phyloP scores from a whole-genome alignment of 2,329 filamentous ascomycete species.

The Sphaerulina musiva region DNA sequence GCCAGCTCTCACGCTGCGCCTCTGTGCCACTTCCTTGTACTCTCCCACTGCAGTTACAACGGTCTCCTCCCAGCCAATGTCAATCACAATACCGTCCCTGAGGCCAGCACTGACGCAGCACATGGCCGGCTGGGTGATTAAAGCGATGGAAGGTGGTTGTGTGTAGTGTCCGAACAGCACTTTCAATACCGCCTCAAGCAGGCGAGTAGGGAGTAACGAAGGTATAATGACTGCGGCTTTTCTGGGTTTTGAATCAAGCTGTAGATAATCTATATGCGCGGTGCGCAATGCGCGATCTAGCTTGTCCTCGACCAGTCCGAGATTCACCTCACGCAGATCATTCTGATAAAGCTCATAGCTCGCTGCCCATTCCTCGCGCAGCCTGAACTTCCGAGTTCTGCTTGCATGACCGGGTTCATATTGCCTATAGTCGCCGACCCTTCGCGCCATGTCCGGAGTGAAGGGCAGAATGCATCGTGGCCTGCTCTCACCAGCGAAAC shows the following conservation, averaged over 20 bases:
- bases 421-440: slow-evolving; percentile 72
- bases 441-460: slow-evolving; percentile 66
- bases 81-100: slow-evolving; percentile 77
- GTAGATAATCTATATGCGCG: slow-evolving; percentile 68
- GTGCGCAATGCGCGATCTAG: slow-evolving; percentile 76
- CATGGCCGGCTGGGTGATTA: slow-evolving; percentile 72
- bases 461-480: slow-evolving; percentile 68
- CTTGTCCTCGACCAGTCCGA: slow-evolving; percentile 78
- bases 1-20: slow-evolving; percentile 66
- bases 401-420: slow-evolving; percentile 17
- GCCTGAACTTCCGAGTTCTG: slow-evolving; percentile 36
- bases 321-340: slow-evolving; percentile 65
- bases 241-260: slow-evolving; percentile 63
- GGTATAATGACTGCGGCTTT: slow-evolving; percentile 70
- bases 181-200: slow-evolving; percentile 69
- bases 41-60: slow-evolving; percentile 82
- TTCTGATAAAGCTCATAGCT: slow-evolving; percentile 70
- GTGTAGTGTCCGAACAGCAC: slow-evolving; percentile 75
- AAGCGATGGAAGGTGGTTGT: slow-evolving; percentile 70
- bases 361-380: slow-evolving; percentile 55
- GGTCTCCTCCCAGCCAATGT: slow-evolving; percentile 90
- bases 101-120: slow-evolving; percentile 71
- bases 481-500: slow-evolving; percentile 75
- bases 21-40: slow-evolving; percentile 70
- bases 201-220: slow-evolving; percentile 66